These are phyloP conservation scores for Syzygium jambos DNA, from an alignment of 345 rosid genomes.

Conservation along the genomic window DNA sequence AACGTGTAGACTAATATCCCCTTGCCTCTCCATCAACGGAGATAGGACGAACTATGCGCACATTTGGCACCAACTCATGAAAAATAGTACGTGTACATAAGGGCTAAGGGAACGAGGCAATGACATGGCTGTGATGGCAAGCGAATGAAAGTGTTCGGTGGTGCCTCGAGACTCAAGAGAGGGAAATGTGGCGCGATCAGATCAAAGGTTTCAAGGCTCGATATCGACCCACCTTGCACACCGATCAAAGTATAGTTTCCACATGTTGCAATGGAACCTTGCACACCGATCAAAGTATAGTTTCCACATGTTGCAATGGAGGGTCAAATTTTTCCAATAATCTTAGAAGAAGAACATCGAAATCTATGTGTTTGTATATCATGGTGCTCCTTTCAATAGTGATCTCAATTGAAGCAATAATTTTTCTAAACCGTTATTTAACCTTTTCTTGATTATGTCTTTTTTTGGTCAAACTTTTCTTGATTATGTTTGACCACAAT, in stretches of 20 bases:
- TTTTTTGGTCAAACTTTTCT: background rate
- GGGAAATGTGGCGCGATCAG: background rate
- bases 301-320: background rate
- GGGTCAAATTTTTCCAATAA: background rate
- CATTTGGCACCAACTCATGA: background rate
- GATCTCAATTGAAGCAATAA: background rate
- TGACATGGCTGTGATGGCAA: background rate
- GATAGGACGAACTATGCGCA: background rate
- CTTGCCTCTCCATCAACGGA: background rate
- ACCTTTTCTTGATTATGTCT: background rate
- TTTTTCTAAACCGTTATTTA: background rate
- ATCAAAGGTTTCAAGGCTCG: background rate
- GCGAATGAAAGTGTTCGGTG: background rate
- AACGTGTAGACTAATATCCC: background rate
- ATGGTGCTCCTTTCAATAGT: background rate
- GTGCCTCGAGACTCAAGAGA: background rate
- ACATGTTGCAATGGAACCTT: background rate
- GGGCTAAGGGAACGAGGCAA: background rate
- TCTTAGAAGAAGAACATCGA: background rate
- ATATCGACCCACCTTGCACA: background rate
- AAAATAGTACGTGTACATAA: background rate
- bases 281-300: background rate
- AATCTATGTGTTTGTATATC: background rate
- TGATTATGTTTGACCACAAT: background rate
- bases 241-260: background rate